Evolutionary conservation across 345 rosid genomes (phyloP).

Genomic region (Eucalyptus paniculata): DNA sequence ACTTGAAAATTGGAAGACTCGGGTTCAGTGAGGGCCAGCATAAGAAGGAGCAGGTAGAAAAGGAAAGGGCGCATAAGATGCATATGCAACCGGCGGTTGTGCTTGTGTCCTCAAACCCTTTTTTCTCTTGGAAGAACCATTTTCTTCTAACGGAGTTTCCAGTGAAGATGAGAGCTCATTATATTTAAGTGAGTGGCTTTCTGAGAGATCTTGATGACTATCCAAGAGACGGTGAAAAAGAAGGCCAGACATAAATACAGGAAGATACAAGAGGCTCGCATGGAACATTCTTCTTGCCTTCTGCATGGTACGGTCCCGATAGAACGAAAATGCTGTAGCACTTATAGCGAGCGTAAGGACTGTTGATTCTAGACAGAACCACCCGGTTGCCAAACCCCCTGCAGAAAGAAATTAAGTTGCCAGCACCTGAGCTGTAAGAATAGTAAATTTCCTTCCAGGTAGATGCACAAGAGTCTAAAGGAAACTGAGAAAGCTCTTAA

Average conservation of each 20-base stretch:
- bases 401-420: not conserved
- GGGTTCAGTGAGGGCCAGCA: not conserved
- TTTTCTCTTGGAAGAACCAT: not conserved
- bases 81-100: slow-evolving; percentile 71
- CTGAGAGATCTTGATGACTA: slow-evolving; percentile 12
- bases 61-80: slow-evolving; percentile 88
- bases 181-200: not conserved
- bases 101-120: slow-evolving; percentile 5
- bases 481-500: not conserved
- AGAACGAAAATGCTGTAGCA: slow-evolving; percentile 79
- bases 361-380: slow-evolving; percentile 78
- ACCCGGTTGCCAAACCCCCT: slow-evolving; percentile 82
- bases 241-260: slow-evolving; percentile 81
- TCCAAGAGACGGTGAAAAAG: slow-evolving; percentile 46
- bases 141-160: not conserved
- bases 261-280: slow-evolving; percentile 86
- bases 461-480: not conserved
- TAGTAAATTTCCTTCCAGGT: not conserved
- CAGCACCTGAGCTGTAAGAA: not conserved
- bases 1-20: not conserved
- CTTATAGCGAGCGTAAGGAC: slow-evolving; percentile 62
- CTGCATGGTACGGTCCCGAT: slow-evolving; percentile 39
- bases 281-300: slow-evolving; percentile 79
- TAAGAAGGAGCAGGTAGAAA: slow-evolving; percentile 81
- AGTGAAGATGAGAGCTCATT: slow-evolving; percentile 5